Percentiles rank a stretch among this genome's conserved stretches.
Conservation (phyloP, 371 early-diverging fungal genomes). For the Rhizopus stolonifer region DNA sequence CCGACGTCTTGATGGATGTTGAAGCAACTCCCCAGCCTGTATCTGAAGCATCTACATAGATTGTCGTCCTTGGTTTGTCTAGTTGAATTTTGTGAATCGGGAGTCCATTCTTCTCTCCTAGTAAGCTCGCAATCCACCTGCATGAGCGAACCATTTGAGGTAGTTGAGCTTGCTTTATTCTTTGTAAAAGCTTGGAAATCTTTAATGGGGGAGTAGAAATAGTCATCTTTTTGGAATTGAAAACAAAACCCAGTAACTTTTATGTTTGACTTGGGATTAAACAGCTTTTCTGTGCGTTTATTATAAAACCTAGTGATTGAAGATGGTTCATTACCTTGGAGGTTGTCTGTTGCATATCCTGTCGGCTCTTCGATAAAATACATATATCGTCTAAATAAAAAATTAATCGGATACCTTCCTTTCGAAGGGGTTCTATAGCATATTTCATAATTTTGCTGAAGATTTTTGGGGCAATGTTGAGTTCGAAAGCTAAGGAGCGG, state of each 20-base stretch:
- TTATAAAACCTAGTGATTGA: too few species aligned
- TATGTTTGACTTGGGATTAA: not conserved
- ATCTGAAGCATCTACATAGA: slow-evolving; percentile 13
- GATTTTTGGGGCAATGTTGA: slow-evolving; percentile 9
- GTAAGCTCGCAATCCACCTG: slow-evolving; percentile 4
- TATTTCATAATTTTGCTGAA: slow-evolving; percentile 8
- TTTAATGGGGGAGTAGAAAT: not conserved
- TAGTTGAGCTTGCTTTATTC: not conserved
- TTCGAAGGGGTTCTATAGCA: slow-evolving; percentile 7
- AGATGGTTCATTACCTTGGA: not conserved
- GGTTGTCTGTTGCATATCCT: not conserved
- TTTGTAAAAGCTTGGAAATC: not conserved
- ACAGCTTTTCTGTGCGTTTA: slow-evolving; percentile 2
- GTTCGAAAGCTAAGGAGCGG: slow-evolving; percentile 7
- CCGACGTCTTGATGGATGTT: not conserved
- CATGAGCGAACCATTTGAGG: not conserved
- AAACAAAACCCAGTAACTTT: slow-evolving; percentile 4
- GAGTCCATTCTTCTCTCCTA: slow-evolving; percentile 12
- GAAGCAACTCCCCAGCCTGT: slow-evolving; percentile 17
- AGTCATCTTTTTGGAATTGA: slow-evolving; percentile 5
- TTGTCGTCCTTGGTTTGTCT: not conserved
- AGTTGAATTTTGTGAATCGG: not conserved
- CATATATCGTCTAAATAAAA: slow-evolving; percentile 18
- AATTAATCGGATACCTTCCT: slow-evolving; percentile 2
- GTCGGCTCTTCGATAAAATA: not conserved